phyloP scores from a whole-genome alignment of 495 filamentous ascomycete species.

The Ramalina intermedia region DNA sequence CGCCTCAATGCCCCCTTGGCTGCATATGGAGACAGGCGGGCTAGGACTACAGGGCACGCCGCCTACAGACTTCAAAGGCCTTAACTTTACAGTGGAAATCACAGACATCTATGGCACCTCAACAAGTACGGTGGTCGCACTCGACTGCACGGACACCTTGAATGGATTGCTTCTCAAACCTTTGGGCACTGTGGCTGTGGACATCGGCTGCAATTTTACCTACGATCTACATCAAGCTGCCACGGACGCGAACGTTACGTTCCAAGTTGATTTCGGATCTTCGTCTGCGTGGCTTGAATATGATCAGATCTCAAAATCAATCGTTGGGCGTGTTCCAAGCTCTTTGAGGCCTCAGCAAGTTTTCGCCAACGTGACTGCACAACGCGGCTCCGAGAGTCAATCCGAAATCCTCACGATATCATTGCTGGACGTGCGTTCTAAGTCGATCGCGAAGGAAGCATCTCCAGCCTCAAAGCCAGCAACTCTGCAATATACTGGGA shows the following conservation, averaged over 20 bases:
- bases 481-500: slow-evolving; percentile 1
- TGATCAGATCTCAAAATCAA: slow-evolving; percentile 35
- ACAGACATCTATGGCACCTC: slow-evolving; percentile 49
- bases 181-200: slow-evolving; percentile 36
- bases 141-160: slow-evolving; percentile 34
- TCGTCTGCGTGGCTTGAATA: slow-evolving; percentile 54
- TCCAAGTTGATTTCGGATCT: slow-evolving; percentile 38
- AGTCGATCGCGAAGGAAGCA: too few relatives aligned
- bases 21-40: slow-evolving; percentile 48
- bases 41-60: slow-evolving; percentile 51
- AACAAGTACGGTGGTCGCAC: slow-evolving; percentile 45
- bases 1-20: slow-evolving; percentile 50
- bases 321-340: slow-evolving; percentile 50
- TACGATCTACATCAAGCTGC: slow-evolving; percentile 47
- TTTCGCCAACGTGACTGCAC: slow-evolving; percentile 35
- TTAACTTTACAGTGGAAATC: slow-evolving; percentile 52
- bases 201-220: slow-evolving; percentile 47
- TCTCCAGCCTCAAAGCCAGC: not conserved
- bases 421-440: too few relatives aligned
- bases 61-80: slow-evolving; percentile 35
- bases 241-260: slow-evolving; percentile 32
- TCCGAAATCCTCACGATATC: slow-evolving; percentile 36
- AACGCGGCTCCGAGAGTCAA: slow-evolving; percentile 30
- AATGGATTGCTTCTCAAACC: slow-evolving; percentile 28
- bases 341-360: slow-evolving; percentile 27